Evolutionary conservation across 192 early-diverging fungal genomes (phyloP), one percentile per base, ranked within the genome.

Genomic region (Haplosporangium gracile): DNA sequence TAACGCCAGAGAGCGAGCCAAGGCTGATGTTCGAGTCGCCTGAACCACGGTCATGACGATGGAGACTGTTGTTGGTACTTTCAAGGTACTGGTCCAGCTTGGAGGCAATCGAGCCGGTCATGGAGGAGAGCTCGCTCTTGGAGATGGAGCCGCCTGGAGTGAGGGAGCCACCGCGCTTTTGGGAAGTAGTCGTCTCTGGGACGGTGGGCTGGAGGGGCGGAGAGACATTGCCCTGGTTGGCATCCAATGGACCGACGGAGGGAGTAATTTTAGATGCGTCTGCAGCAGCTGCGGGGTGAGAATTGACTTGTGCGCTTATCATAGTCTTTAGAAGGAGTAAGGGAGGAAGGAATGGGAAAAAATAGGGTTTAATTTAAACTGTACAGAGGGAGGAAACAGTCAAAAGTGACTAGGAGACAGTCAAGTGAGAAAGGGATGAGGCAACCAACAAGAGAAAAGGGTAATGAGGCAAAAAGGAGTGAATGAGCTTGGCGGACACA

Each of bases 61-160:
- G 68, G 32, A 60, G 51, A 13, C 74, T 49, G n/a, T 75, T 75
- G 38, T 42, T 47, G 2, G 84, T 63, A 22, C 75, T 69, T 51
- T 74, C 84, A 45, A 86, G 84, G 32, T 86, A 86, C 76, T 86
- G 74, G 60, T 86, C 84, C 70, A 86, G 63, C 72, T 78, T 86
- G 45, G 79, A 81, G 38, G 79, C 84, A 74, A 86, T 86, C 2
- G 84, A 81, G 34, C 71, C 75, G 15, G 84, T 76, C 79, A 86
- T 86, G 22, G 84, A 78, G 2, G 84, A 86, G 13, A 86, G 68
- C 42, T 81, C 79, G 39, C 84, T 86, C 79, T 86, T 86, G 76
- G 78, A 81, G 6, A 86, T 68, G 26, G 84, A 74, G 5, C 83
- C 83, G 20, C 84, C 79, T 34, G 84, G 79, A 11, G 84, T 86